phyloP scores from a whole-genome alignment of 768 basidiomycete genomes.

The Trichaptum fuscoviolaceum region DNA sequence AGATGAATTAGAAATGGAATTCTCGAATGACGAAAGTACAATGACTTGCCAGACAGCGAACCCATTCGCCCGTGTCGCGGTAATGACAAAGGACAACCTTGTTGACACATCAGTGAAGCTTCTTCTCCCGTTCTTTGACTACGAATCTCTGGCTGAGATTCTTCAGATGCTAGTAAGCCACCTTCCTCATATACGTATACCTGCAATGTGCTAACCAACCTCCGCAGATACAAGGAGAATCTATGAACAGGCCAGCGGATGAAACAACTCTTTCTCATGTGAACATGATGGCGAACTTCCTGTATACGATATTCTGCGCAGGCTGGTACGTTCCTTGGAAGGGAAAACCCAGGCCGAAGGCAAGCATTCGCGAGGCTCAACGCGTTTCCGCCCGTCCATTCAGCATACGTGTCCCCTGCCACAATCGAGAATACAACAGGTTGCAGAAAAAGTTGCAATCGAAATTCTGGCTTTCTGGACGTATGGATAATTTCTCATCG shows the following conservation, averaged over 20 bases:
- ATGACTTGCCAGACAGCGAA: not conserved
- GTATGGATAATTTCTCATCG: not conserved
- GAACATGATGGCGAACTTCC: not conserved
- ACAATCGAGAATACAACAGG: not conserved
- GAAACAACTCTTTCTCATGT: not conserved
- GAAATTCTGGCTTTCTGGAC: not conserved
- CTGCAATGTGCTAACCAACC: not conserved
- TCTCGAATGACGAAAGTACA: not conserved
- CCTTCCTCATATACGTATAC: not conserved
- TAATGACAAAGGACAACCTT: not conserved
- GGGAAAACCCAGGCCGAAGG: not conserved
- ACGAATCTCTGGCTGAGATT: not conserved
- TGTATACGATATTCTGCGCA: not conserved
- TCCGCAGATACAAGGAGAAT: not conserved
- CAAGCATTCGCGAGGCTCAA: not conserved
- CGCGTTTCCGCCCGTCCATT: not conserved
- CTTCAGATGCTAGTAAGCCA: not conserved
- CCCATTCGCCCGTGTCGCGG: not conserved
- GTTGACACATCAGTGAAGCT: not conserved
- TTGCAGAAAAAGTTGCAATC: not conserved
- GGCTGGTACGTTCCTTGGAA: not conserved
- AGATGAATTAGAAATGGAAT: not conserved
- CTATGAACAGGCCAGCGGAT: not conserved
- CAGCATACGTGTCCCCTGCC: not conserved
- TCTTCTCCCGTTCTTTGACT: not conserved